These are phyloP conservation scores for Oidiodendron maius DNA, from an alignment of 495 filamentous ascomycete genomes.

Conservation along the genomic window DNA sequence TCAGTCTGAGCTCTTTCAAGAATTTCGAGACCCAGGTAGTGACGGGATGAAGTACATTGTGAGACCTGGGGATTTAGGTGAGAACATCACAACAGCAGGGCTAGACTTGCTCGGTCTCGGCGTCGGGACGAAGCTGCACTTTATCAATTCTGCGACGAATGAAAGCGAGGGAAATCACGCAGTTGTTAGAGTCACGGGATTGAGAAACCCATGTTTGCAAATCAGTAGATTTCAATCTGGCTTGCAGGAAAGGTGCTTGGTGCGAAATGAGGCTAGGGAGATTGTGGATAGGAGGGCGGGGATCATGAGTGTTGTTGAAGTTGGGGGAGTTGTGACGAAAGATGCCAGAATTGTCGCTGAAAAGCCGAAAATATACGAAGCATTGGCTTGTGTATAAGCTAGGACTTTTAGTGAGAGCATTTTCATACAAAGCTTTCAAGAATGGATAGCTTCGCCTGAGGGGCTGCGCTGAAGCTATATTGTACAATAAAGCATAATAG, in stretches of 20 bases:
- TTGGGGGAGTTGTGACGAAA: conserved; percentile 7
- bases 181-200: conserved; percentile 12
- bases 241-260: conserved; percentile 9
- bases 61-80: conserved; percentile 9
- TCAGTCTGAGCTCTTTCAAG: conserved; percentile 5
- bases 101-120: conserved; percentile 9
- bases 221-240: conserved; percentile 10
- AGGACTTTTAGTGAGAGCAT: too few species aligned
- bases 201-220: conserved; percentile 13
- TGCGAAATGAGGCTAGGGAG: conserved; percentile 13
- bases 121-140: conserved; percentile 12
- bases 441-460: too few species aligned
- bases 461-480: too few species aligned
- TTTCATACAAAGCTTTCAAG: too few species aligned
- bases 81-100: conserved; percentile 16
- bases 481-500: too few species aligned
- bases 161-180: conserved; percentile 14
- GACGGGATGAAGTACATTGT: conserved; percentile 4
- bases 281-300: conserved; percentile 13
- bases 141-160: too few species aligned
- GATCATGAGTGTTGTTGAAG: conserved; percentile 14
- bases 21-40: neutral
- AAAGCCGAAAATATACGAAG: conserved; percentile 2
- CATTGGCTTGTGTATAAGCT: conserved; percentile 10
- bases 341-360: conserved; percentile 8